phyloP scores from a whole-genome alignment of 2,329 filamentous ascomycete genomes.

The Colletotrichum zoysiae region DNA sequence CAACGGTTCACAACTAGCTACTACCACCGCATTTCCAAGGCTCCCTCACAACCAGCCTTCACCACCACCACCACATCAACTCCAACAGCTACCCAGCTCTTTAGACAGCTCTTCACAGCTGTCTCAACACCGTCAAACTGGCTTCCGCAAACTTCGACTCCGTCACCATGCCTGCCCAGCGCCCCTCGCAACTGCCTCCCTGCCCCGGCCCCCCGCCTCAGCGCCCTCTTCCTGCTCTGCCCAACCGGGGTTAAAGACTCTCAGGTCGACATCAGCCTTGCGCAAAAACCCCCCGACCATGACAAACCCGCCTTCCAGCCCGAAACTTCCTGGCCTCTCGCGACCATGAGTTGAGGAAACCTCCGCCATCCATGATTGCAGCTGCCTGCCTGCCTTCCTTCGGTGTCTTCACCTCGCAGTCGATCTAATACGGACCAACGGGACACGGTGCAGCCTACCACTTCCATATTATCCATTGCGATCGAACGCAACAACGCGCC shows the following conservation, averaged over 20 bases:
- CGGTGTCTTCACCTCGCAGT: conserved; percentile 11
- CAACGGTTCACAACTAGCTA: conserved; percentile 19
- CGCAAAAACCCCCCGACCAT: conserved; percentile 20
- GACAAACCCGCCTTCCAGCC: not conserved
- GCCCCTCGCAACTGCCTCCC: conserved; percentile 75
- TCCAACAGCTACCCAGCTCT: conserved; percentile 30
- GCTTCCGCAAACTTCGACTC: conserved; percentile 44
- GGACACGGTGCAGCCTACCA: not conserved
- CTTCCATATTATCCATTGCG: conserved; percentile 24
- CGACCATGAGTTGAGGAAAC: conserved; percentile 3
- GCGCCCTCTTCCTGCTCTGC: conserved; percentile 74
- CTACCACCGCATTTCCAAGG: conserved; percentile 16
- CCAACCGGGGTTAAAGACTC: conserved; percentile 67
- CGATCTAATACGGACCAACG: conserved; percentile 11
- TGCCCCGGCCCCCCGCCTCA: conserved; percentile 75
- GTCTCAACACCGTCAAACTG: conserved; percentile 41
- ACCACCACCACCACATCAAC: conserved; percentile 28
- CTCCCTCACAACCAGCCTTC: conserved; percentile 20
- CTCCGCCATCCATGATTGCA: not conserved
- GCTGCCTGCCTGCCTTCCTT: not conserved
- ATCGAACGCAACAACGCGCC: conserved; percentile 6
- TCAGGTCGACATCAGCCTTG: conserved; percentile 19
- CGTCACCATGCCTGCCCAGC: conserved; percentile 68
- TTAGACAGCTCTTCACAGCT: conserved; percentile 24
- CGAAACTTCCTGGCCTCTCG: not conserved